phyloP scores from a whole-genome alignment of 2,329 filamentous ascomycete species.

The Clonostachys rosea region DNA sequence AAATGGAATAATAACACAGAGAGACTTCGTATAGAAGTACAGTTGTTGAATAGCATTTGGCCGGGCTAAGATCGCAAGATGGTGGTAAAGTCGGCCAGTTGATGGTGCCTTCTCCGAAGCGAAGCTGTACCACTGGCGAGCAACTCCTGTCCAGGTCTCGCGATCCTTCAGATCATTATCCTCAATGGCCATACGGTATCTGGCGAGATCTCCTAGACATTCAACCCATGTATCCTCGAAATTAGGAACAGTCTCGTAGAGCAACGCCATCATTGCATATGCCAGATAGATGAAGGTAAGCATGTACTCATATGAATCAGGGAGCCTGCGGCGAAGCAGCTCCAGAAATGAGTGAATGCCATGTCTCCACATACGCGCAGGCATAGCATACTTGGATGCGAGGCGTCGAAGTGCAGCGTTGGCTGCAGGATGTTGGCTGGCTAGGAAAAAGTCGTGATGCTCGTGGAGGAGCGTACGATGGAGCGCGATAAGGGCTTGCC shows the following conservation, averaged over 20 bases:
- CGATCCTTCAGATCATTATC: conserved; percentile 71
- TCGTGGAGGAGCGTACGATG: conserved; percentile 80
- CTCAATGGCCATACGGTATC: conserved; percentile 88
- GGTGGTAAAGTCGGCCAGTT: conserved; percentile 80
- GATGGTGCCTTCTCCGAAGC: conserved; percentile 73
- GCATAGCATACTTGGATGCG: conserved; percentile 83
- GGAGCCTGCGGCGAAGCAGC: conserved; percentile 68
- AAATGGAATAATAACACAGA: conserved; percentile 67
- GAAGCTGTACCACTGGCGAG: conserved; percentile 78
- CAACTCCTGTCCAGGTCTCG: conserved; percentile 78
- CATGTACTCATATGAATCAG: conserved; percentile 81
- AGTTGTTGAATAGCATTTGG: conserved; percentile 68
- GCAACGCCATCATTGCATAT: conserved; percentile 83
- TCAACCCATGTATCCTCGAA: conserved; percentile 94
- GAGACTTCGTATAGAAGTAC: conserved; percentile 66
- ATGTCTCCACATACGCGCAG: conserved; percentile 89
- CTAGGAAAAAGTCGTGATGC: conserved; percentile 82
- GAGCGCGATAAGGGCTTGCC: conserved; percentile 77
- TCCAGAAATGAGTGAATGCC: conserved; percentile 86
- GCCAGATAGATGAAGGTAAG: conserved; percentile 83
- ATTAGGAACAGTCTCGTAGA: conserved; percentile 78
- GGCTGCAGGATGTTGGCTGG: conserved; percentile 79
- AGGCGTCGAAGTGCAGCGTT: conserved; percentile 62
- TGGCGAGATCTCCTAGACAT: conserved; percentile 78
- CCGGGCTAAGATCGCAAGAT: conserved; percentile 73